phyloP scores from a whole-genome alignment of 495 filamentous ascomycete species.

The Daldinia concentrica region DNA sequence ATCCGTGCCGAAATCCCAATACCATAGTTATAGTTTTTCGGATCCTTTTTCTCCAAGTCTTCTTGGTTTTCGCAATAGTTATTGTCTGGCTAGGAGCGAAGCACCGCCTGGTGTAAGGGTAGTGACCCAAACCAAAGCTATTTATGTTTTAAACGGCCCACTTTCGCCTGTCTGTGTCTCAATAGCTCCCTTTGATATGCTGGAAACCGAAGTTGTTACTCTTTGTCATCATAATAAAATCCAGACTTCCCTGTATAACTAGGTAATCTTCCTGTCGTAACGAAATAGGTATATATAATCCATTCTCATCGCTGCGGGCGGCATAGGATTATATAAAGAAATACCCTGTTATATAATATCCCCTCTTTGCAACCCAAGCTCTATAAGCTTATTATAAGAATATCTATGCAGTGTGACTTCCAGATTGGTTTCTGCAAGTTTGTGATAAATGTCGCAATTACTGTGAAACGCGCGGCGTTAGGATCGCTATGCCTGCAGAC shows the following conservation, averaged over 20 bases:
- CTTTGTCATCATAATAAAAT: not conserved
- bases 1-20: not conserved
- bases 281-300: not conserved
- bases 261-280: not conserved
- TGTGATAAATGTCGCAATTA: conserved; percentile 24
- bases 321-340: conserved; percentile 9
- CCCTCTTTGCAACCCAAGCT: not conserved
- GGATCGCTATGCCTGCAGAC: conserved; percentile 32
- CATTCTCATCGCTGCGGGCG: conserved; percentile 3
- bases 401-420: conserved; percentile 9
- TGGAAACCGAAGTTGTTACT: not conserved
- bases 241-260: not conserved
- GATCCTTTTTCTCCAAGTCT: not conserved
- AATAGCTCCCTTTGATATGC: not conserved
- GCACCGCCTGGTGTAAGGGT: not conserved
- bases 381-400: not conserved
- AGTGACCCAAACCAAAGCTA: not conserved
- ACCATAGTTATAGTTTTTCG: not conserved
- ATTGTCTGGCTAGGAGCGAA: not conserved
- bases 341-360: conserved; percentile 10
- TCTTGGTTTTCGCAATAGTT: not conserved
- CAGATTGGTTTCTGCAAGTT: conserved; percentile 7
- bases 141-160: not conserved
- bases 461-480: conserved; percentile 20
- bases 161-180: not conserved